These are phyloP conservation scores for Trypethelium eluteriae DNA, from an alignment of 495 filamentous ascomycete genomes.

Conservation along the genomic window DNA sequence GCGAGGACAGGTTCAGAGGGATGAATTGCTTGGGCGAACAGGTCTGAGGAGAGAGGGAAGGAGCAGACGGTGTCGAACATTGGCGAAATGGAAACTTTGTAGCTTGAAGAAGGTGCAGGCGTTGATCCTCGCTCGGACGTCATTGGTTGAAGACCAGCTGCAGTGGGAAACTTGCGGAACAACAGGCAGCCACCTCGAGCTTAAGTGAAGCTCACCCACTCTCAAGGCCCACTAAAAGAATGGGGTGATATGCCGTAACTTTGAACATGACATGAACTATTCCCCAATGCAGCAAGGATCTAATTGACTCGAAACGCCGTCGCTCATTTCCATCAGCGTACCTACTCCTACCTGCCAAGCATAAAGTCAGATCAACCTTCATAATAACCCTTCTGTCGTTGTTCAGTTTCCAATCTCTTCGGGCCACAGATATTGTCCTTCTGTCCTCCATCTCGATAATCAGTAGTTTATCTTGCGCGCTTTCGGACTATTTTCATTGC, in stretches of 20 bases:
- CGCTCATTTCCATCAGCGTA: no score
- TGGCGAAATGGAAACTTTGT: slow-evolving; percentile 12
- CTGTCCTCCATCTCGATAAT: no score
- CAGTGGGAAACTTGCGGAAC: background rate
- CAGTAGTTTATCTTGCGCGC: background rate
- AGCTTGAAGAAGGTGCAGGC: slow-evolving; percentile 3
- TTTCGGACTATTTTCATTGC: background rate
- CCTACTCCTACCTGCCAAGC: no score
- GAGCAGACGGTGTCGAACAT: slow-evolving; percentile 86
- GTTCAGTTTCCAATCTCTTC: no score
- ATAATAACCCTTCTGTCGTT: no score
- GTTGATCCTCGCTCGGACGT: background rate
- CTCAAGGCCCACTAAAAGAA: no score
- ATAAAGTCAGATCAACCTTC: no score
- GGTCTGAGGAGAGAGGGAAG: slow-evolving; percentile 74
- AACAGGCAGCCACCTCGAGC: background rate
- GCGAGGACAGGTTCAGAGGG: slow-evolving; percentile 74
- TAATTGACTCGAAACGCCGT: no score
- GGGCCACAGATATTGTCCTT: no score
- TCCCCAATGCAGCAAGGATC: no score
- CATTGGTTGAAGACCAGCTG: background rate
- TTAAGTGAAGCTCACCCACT: background rate
- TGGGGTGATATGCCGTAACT: no score
- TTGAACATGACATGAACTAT: no score
- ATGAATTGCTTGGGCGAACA: slow-evolving; percentile 84